These are phyloP conservation scores for Diaporthe longicolla DNA, from an alignment of 2,329 filamentous ascomycete genomes.

Conservation along the genomic window DNA sequence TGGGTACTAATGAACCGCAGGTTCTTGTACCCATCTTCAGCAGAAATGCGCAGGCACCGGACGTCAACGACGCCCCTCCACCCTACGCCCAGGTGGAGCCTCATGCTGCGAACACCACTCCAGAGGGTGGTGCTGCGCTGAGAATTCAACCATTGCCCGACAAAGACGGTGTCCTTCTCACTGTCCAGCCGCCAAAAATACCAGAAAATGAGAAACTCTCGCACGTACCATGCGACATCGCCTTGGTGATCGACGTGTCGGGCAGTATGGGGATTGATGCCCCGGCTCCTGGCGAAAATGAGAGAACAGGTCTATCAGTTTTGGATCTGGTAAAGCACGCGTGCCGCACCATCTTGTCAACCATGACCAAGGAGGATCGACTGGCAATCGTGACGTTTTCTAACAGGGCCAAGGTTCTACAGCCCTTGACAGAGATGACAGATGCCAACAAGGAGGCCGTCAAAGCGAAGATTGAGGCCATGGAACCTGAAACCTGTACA, in stretches of 20 bases:
- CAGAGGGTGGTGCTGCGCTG: conserved; percentile 39
- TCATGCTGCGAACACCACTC: not conserved
- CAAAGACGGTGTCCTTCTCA: conserved; percentile 60
- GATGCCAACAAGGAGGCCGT: conserved; percentile 59
- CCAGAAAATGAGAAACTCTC: conserved; percentile 48
- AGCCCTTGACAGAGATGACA: conserved; percentile 64
- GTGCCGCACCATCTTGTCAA: conserved; percentile 68
- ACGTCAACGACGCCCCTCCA: not conserved
- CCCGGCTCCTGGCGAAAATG: conserved; percentile 58
- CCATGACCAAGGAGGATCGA: conserved; percentile 66
- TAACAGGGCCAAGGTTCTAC: conserved; percentile 57
- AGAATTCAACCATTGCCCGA: conserved; percentile 57
- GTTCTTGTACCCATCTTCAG: conserved; percentile 9
- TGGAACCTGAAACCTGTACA: conserved; percentile 58
- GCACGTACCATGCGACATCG: conserved; percentile 71
- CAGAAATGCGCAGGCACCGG: not conserved
- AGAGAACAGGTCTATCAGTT: conserved; percentile 66
- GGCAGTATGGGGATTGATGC: conserved; percentile 67
- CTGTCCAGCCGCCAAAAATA: conserved; percentile 59
- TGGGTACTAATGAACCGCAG: not conserved
- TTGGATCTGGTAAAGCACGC: conserved; percentile 74
- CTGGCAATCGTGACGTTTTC: conserved; percentile 72
- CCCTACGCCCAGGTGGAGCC: conserved; percentile 6
- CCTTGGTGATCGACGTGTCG: conserved; percentile 74
- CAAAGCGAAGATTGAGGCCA: conserved; percentile 57